Evolutionary conservation across 176 grass and related monocot species (phyloP), one percentile per base, ranked within the genome.

Genomic region (Tillandsia fasciculata): DNA sequence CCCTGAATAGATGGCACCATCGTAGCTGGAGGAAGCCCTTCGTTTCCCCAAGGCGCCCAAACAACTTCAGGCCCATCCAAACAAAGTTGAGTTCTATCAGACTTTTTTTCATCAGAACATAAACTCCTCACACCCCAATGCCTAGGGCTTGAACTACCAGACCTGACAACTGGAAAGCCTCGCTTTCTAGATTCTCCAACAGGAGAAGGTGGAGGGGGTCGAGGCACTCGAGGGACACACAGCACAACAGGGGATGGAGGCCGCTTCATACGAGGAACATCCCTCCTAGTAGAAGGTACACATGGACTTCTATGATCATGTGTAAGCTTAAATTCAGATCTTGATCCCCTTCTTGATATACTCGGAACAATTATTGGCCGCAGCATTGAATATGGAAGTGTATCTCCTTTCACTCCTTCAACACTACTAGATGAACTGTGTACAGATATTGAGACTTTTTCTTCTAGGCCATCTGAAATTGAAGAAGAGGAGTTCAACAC

Each of bases 11-110:
- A 82, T 80, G 84, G 83, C 77, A 85, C 87, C 75, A 97, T 69
- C 50, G 83, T 78, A 80, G 66, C 72, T 49, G 73, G 71, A 69
- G 80, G 33, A 64, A 72, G 72, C 1, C 78, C 86, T 81, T 94
- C 87, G 75, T 82, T 86, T 65, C 61, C 69, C 86, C 86, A 90
- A 78, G 84, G 85, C 78, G 93, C 86, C 93, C 93, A 97, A 72
- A 97, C 86, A 67, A 97, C 89, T 81, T 97, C 93, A 83, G 89
- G 86, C 58, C 93, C 89, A 87, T 92, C 93, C 77, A 92, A 83
- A 69, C 87, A 87, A 87, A 80, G 76, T 76, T 81, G 88, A 51
- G 77, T 86, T 78, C 81, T 87, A 70, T 85, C 84, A 26, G 81
- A 76, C 74, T 70, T 77, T 70, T 80, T 90, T 70, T 90, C 93